Base-by-base conservation (phyloP, 164 flowering plant species). In the Kingdonia uniflora region DNA sequence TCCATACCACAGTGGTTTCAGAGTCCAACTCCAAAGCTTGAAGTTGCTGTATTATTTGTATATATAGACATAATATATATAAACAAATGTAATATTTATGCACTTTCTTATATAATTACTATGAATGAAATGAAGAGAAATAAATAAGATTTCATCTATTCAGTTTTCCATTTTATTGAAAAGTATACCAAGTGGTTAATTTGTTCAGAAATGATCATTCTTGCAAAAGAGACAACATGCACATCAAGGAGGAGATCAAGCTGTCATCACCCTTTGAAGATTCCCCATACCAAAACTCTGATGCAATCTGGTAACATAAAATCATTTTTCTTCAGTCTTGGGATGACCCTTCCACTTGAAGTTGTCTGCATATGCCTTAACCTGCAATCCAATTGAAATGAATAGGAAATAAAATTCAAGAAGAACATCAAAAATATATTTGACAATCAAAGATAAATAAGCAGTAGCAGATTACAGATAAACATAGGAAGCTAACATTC, bases 291-390 rank as follows among this genome's bases (percentile, higher is more conserved):
- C 13, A 19, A 44, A 1, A 11, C n/a, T 5, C 12, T 4, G n/a
- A 17, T 10, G 44, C 12, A 42, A 42, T 10, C n/a, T 44, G 22
- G 14, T 1, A 47, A 47, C 29, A 29, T 8, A 40, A 23, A 42
- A 49, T 64, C 51, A 64, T 19, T 6, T 14, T 52, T 63, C 61
- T 23, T 55, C 63, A 15, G 57, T 25, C 26, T 48, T 63, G 23
- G 70, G 70, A 21, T 65, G 68, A 49, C 70, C 74, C 53, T 63
- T 66, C 74, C 74, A 70, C 62, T 70, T 70, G 65, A 70, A 70
- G 42, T 70, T 70, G 60, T 70, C 74, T 20, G 74, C 67, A 53
- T 70, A 70, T 38, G 74, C 61, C 49, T 53, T 66, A 4, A 25
- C 50, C 74, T 70, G 74, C 55, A 23, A 55, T 14, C 16, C 16